Evolutionary conservation across 768 basidiomycete genomes (phyloP).

Genomic region (Boletus patriciae): DNA sequence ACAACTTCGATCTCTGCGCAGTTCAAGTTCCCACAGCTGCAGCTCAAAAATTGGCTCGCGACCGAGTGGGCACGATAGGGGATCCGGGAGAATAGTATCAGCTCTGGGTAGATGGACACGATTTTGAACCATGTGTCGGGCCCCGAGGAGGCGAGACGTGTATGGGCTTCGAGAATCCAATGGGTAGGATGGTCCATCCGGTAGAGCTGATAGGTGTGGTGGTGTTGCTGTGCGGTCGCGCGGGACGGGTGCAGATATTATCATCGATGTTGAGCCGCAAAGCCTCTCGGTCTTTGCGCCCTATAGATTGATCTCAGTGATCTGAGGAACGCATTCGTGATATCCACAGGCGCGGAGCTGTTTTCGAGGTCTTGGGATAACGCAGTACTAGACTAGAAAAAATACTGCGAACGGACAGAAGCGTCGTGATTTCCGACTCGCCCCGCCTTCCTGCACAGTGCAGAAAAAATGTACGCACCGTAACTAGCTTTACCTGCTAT

Average conservation of each 20-base stretch:
- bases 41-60: slow-evolving; percentile 40
- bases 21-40: slow-evolving; percentile 15
- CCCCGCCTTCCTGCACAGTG: background rate
- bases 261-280: slow-evolving; percentile 40
- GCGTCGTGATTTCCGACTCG: background rate
- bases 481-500: too few relatives aligned
- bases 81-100: slow-evolving; percentile 44
- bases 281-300: background rate
- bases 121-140: slow-evolving; percentile 39
- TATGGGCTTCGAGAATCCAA: slow-evolving; percentile 43
- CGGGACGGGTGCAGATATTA: slow-evolving; percentile 41
- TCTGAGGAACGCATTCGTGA: background rate
- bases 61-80: slow-evolving; percentile 45
- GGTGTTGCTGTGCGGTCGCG: slow-evolving; percentile 42
- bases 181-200: slow-evolving; percentile 46
- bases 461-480: background rate
- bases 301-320: background rate
- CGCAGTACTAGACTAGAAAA: background rate
- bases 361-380: slow-evolving; percentile 16
- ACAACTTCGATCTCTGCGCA: too few relatives aligned
- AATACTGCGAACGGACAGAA: background rate
- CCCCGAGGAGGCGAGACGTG: slow-evolving; percentile 31
- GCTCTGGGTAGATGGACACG: slow-evolving; percentile 47
- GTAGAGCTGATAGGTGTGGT: slow-evolving; percentile 41
- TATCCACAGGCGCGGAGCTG: slow-evolving; percentile 17